Evolutionary conservation across 441 rosid genomes (phyloP).

Genomic region (Gossypium trilobum): DNA sequence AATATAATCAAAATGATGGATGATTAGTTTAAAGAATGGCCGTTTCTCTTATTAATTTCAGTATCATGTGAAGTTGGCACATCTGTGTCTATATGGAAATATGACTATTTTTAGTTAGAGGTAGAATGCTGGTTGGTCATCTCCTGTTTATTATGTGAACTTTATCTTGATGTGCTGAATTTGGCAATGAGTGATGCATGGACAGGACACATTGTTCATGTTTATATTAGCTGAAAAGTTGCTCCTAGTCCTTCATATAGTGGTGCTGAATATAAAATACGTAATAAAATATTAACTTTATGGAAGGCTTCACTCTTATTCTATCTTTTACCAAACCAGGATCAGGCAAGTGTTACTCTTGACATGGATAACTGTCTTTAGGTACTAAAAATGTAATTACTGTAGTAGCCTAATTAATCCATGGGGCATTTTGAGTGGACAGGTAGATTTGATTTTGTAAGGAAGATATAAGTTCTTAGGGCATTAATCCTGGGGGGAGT

Average conservation of each 20-base stretch:
- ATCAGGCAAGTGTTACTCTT: neutral
- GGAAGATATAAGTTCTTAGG: neutral
- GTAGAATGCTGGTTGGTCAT: neutral
- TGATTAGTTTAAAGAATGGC: neutral
- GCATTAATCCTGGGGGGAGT: neutral
- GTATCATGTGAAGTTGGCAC: neutral
- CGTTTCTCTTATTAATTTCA: neutral
- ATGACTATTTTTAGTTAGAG: neutral
- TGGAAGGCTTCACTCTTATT: neutral
- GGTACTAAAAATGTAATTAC: neutral
- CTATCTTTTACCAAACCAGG: neutral
- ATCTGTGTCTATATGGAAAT: neutral
- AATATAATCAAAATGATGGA: neutral
- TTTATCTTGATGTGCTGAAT: constrained; percentile 4
- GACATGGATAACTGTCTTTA: neutral
- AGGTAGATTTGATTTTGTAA: neutral
- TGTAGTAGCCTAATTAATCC: neutral
- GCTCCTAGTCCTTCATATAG: constrained; percentile 10
- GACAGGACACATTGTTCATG: neutral
- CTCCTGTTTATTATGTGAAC: neutral
- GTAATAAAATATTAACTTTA: neutral
- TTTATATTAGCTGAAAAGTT: neutral
- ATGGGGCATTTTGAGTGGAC: neutral
- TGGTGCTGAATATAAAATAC: neutral
- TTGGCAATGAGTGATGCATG: constrained; percentile 9